Evolutionary conservation across 2,329 filamentous ascomycete genomes (phyloP), one percentile per base, ranked within the genome.

Genomic region (Phyllosticta citrichinensis): DNA sequence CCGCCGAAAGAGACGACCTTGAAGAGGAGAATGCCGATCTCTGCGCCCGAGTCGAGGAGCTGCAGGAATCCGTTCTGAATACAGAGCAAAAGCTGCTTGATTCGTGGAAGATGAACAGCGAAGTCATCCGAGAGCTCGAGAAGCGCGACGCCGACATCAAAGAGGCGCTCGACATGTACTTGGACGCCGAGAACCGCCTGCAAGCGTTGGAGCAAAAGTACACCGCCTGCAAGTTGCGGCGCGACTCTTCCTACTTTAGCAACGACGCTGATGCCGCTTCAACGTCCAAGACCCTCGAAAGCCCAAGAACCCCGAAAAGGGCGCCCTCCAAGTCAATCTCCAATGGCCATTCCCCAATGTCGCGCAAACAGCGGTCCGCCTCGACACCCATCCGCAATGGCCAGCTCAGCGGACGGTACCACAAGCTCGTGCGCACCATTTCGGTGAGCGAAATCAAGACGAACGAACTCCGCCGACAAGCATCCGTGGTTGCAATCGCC

Each of bases 71-170:
- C 10, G 27, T 47, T 12, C 47, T 57, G 14, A 47, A 55, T 19
- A 53, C 30, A 20, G 52, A 61, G 20, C 53, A 57, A 25, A 61
- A 61, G 30, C 30, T 61, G 47, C 40, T 50, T n/a, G 59, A 56
- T 10, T 53, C 59, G 11, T 58, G 52, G 51, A 52, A 52, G 8
- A 53, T 62, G 50, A 60, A 56, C 14, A 57, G 56, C 33, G 57
- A 62, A 19, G 33, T 62, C 10, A 35, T 62, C 20, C 30, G 52
- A 11, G 60, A 62, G 24, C 51, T 62, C 19, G 60, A 62, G 24
- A 54, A 62, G 56, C 55, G 56, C 55, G 60, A 62, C 25, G 24
- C 40, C 25, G 60, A 56, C 33, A 55, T 62, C 52, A 62, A 58
- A 14, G 60, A 62, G 24, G 60, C 60, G 14, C 20, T 57, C 6